These are phyloP conservation scores for Buxus sempervirens DNA, from an alignment of 164 flowering plant species.

Conservation along the genomic window DNA sequence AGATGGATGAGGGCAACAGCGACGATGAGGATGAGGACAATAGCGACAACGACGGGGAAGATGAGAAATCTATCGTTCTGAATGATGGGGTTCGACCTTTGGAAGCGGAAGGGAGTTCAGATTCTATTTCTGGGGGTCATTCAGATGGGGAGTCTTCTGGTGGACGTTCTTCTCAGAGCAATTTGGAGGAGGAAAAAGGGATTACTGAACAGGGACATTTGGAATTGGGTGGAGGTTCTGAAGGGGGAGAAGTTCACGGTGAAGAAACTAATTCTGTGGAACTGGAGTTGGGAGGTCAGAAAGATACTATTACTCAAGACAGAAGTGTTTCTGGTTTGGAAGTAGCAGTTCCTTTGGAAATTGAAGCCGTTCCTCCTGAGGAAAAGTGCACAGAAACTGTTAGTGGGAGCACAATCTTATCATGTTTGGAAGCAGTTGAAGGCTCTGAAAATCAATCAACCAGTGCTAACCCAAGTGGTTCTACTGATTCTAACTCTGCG, in stretches of 20 bases:
- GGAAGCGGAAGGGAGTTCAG: slow-evolving; percentile 47
- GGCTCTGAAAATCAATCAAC: neutral
- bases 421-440: slow-evolving; percentile 1
- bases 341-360: slow-evolving; percentile 6
- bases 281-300: slow-evolving; percentile 7
- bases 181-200: slow-evolving; percentile 56
- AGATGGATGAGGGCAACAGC: slow-evolving; percentile 52
- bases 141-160: slow-evolving; percentile 35
- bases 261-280: slow-evolving; percentile 16
- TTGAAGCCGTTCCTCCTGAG: slow-evolving; percentile 13
- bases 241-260: neutral
- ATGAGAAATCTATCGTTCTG: slow-evolving; percentile 53
- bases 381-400: slow-evolving; percentile 5
- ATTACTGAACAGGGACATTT: slow-evolving; percentile 8
- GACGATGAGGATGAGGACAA: slow-evolving; percentile 55
- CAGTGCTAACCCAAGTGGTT: slow-evolving; percentile 14
- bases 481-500: slow-evolving; percentile 15
- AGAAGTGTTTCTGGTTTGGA: slow-evolving; percentile 14
- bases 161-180: slow-evolving; percentile 40
- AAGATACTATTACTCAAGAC: slow-evolving; percentile 10
- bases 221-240: slow-evolving; percentile 21
- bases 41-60: slow-evolving; percentile 40
- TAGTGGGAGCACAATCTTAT: slow-evolving; percentile 3
- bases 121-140: slow-evolving; percentile 40
- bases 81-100: slow-evolving; percentile 40